A percentile compares a stretch with the other conserved stretches of the same genome.
phyloP scores from a whole-genome alignment of 2,329 filamentous ascomycete species.

The Colletotrichum paranaense region DNA sequence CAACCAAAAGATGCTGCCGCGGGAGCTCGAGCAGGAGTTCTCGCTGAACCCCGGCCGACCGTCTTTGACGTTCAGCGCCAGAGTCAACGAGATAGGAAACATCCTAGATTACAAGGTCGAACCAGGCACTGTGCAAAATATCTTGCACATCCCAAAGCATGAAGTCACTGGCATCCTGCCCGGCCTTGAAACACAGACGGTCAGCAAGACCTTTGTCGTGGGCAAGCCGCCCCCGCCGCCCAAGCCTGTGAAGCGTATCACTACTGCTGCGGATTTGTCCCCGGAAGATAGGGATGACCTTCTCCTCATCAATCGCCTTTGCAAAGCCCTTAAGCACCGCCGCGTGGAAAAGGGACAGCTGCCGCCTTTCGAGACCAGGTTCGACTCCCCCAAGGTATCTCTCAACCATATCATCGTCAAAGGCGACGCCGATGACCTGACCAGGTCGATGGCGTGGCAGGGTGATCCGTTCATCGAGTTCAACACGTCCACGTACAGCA shows the following conservation, averaged over 20 bases:
- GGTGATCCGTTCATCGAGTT: constrained; percentile 65
- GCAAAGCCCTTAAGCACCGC: constrained; percentile 53
- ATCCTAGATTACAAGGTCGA: constrained; percentile 66
- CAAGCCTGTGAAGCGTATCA: constrained; percentile 56
- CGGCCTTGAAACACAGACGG: neutral
- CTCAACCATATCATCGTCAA: constrained; percentile 47
- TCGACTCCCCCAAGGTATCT: constrained; percentile 51
- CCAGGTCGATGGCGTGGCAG: constrained; percentile 46
- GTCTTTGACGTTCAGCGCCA: constrained; percentile 72
- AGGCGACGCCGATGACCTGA: constrained; percentile 5
- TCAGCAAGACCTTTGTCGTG: constrained; percentile 44
- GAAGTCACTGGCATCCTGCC: constrained; percentile 33
- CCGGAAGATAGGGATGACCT: constrained; percentile 58
- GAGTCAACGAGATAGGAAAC: constrained; percentile 63
- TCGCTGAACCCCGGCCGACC: constrained; percentile 64
- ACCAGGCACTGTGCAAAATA: constrained; percentile 62
- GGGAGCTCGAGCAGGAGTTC: constrained; percentile 54
- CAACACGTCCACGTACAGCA: constrained; percentile 41
- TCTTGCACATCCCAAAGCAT: constrained; percentile 64
- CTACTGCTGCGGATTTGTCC: constrained; percentile 54
- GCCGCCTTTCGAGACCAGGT: constrained; percentile 5
- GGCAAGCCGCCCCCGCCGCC: constrained; percentile 42
- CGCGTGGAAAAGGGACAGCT: constrained; percentile 36
- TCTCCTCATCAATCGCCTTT: constrained; percentile 58
- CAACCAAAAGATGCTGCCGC: constrained; percentile 67